A percentile compares a stretch with the other conserved stretches of the same genome.
Evolutionary conservation across 2,329 filamentous ascomycete species (phyloP).

Genomic region (Fusarium tupiense): DNA sequence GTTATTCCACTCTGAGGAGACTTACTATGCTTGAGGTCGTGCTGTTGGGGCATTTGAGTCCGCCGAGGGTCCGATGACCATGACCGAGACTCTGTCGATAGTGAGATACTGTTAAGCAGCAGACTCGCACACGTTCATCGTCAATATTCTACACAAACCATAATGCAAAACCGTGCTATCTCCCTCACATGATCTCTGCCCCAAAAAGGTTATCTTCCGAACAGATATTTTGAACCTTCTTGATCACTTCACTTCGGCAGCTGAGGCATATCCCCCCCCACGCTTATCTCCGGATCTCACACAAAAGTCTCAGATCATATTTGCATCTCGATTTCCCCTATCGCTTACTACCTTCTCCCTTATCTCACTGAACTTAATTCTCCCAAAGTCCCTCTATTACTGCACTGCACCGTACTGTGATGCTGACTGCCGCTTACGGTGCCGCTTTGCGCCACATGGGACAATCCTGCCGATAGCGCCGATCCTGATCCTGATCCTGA

Average conservation of each 20-base stretch:
- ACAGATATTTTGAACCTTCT: background rate
- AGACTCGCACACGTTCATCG: background rate
- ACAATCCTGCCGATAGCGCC: background rate
- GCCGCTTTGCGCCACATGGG: background rate
- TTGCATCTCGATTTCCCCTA: background rate
- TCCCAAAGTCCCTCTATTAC: background rate
- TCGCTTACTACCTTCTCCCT: background rate
- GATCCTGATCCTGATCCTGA: conserved; percentile 7
- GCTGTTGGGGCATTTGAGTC: background rate
- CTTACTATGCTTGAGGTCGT: background rate
- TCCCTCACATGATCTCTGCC: accelerated
- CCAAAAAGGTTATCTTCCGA: background rate
- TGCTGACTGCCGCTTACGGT: background rate
- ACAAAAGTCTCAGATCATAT: background rate
- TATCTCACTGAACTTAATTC: background rate
- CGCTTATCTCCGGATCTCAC: background rate
- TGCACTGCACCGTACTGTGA: too few relatives aligned
- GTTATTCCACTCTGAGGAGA: background rate
- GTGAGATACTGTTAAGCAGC: background rate
- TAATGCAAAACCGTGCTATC: background rate
- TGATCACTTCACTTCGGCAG: background rate
- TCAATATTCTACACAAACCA: background rate
- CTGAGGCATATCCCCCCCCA: background rate
- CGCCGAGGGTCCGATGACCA: background rate
- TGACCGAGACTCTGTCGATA: background rate